Percentiles rank a stretch among this genome's conserved stretches.
Evolutionary conservation across 2,329 filamentous ascomycete genomes (phyloP).

Genomic region (Penicillium sp.): DNA sequence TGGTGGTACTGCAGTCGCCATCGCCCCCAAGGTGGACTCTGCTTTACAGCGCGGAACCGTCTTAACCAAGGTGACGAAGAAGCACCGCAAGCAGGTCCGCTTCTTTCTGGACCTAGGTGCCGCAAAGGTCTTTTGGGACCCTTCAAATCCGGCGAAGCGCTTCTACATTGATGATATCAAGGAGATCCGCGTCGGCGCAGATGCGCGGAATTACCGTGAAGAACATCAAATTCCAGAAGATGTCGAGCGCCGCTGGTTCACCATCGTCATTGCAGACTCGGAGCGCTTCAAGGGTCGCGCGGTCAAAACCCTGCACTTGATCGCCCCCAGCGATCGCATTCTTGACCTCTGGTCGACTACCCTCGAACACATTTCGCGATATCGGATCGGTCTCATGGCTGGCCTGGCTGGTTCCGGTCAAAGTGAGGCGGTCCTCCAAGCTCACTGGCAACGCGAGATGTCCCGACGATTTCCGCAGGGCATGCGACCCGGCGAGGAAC

Average conservation of each 20-base stretch:
- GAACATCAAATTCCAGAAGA: slow-evolving; percentile 68
- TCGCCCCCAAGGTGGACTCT: slow-evolving; percentile 68
- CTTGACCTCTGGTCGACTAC: slow-evolving; percentile 79
- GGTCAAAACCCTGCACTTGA: slow-evolving; percentile 78
- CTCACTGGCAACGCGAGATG: slow-evolving; percentile 86
- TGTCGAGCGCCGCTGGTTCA: slow-evolving; percentile 74
- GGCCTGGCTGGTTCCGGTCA: slow-evolving; percentile 73
- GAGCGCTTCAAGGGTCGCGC: slow-evolving; percentile 67
- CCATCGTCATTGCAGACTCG: slow-evolving; percentile 77
- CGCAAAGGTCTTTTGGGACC: slow-evolving; percentile 85
- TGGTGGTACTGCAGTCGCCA: slow-evolving; percentile 21
- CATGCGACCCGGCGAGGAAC: slow-evolving; percentile 51
- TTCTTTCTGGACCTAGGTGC: slow-evolving; percentile 77
- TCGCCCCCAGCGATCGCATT: slow-evolving; percentile 68
- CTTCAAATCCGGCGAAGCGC: slow-evolving; percentile 69
- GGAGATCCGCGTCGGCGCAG: slow-evolving; percentile 76
- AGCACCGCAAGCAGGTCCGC: slow-evolving; percentile 66
- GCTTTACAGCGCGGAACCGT: slow-evolving; percentile 72
- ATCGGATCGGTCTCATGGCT: slow-evolving; percentile 84
- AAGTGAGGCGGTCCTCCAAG: slow-evolving; percentile 72
- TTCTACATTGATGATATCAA: slow-evolving; percentile 95
- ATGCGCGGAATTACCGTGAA: slow-evolving; percentile 83
- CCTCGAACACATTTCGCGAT: slow-evolving; percentile 75
- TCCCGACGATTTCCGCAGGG: slow-evolving; percentile 55
- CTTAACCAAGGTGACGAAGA: slow-evolving; percentile 80